Evolutionary conservation across 257 asterid genomes (phyloP).

Genomic region (Rauvolfia tetraphylla): DNA sequence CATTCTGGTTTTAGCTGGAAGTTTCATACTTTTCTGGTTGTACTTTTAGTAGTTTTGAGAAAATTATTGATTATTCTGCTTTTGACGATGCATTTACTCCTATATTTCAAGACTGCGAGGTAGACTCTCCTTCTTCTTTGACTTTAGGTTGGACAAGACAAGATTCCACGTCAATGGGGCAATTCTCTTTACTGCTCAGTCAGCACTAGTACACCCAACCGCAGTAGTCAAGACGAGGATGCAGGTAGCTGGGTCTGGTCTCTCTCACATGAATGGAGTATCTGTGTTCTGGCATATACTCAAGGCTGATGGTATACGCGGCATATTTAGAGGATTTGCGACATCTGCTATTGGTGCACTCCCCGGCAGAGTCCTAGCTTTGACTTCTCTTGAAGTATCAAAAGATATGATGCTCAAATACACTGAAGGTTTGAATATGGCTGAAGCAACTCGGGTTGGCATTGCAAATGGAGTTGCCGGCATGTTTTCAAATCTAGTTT

Average conservation of each 20-base stretch:
- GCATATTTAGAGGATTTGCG: constrained; percentile 85
- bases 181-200: constrained; percentile 76
- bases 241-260: constrained; percentile 80
- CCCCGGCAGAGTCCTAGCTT: constrained; percentile 90
- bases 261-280: constrained; percentile 49
- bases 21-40: not conserved
- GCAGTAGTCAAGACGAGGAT: constrained; percentile 86
- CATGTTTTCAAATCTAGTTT: constrained; percentile 77
- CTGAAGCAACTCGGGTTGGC: constrained; percentile 79
- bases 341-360: constrained; percentile 85
- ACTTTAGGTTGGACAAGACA: constrained; percentile 75
- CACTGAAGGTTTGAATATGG: constrained; percentile 52
- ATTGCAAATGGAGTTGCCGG: constrained; percentile 83
- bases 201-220: constrained; percentile 87
- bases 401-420: constrained; percentile 69
- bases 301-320: constrained; percentile 58
- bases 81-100: not conserved
- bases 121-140: not conserved
- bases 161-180: constrained; percentile 89
- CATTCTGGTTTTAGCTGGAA: not conserved
- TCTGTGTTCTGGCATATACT: constrained; percentile 63
- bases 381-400: constrained; percentile 82
- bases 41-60: not conserved
- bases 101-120: not conserved
- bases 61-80: not conserved